These are phyloP conservation scores for Yamadazyma endophytica DNA, from an alignment of 805 yeast species.

Conservation along the genomic window DNA sequence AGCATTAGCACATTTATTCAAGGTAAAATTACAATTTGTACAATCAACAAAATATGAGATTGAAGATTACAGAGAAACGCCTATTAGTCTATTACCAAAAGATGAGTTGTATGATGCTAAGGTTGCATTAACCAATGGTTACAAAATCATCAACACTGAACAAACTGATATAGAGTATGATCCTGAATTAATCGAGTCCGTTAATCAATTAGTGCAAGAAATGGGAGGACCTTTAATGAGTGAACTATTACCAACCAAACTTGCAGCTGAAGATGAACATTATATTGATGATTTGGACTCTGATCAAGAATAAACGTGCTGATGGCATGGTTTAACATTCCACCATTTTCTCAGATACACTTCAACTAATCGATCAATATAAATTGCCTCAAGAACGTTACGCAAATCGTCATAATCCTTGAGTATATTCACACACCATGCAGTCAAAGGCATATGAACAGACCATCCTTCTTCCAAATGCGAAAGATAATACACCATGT, in stretches of 20 bases:
- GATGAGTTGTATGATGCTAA: slow-evolving; percentile 37
- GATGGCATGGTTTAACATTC: too few relatives aligned
- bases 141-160: slow-evolving; percentile 36
- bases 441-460: too few relatives aligned
- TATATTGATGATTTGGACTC: slow-evolving; percentile 33
- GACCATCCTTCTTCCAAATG: too few relatives aligned
- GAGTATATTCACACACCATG: too few relatives aligned
- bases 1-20: slow-evolving; percentile 64
- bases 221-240: slow-evolving; percentile 61
- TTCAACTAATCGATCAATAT: too few relatives aligned
- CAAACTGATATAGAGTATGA: slow-evolving; percentile 45
- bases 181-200: slow-evolving; percentile 55
- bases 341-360: too few relatives aligned
- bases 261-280: slow-evolving; percentile 40
- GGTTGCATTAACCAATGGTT: slow-evolving; percentile 41
- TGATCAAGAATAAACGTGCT: slow-evolving; percentile 13
- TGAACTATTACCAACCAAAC: slow-evolving; percentile 31
- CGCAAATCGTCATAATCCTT: too few relatives aligned
- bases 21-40: slow-evolving; percentile 21
- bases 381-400: too few relatives aligned
- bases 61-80: slow-evolving; percentile 38
- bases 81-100: slow-evolving; percentile 16
- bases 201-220: slow-evolving; percentile 44
- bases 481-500: too few relatives aligned
- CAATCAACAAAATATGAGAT: slow-evolving; percentile 28